phyloP scores from a whole-genome alignment of 192 early-diverging fungal species.

The Entophlyctis helioformis region DNA sequence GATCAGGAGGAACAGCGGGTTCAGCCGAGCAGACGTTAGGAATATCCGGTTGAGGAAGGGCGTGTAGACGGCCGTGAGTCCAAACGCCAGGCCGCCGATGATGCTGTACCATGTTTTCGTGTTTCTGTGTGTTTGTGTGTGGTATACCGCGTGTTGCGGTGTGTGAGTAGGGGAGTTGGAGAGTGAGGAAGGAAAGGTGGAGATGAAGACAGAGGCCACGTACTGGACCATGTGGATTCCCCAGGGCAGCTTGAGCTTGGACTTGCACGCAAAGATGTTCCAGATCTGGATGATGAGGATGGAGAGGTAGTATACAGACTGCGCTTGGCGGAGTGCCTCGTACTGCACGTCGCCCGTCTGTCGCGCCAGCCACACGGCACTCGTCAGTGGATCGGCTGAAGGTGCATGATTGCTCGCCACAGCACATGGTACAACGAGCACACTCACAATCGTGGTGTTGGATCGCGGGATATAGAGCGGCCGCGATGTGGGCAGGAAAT shows the following conservation, averaged over 20 bases:
- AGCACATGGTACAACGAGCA: neutral
- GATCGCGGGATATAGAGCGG: conserved; percentile 34
- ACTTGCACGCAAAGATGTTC: conserved; percentile 92
- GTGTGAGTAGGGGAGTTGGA: neutral
- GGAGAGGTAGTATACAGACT: conserved; percentile 64
- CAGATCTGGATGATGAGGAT: conserved; percentile 85
- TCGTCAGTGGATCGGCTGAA: neutral
- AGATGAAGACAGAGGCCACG: too few relatives aligned
- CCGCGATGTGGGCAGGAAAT: conserved; percentile 7
- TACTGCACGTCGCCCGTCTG: conserved; percentile 37
- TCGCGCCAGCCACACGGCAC: too few relatives aligned
- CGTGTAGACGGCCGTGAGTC: conserved; percentile 36
- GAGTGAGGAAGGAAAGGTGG: conserved; percentile 4
- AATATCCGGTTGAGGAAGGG: conserved; percentile 29
- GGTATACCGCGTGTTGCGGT: too few relatives aligned
- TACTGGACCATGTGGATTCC: conserved; percentile 20
- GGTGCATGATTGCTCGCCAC: neutral
- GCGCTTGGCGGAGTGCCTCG: conserved; percentile 60
- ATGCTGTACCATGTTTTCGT: conserved; percentile 16
- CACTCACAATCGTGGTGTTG: conserved; percentile 20
- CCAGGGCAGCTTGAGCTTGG: conserved; percentile 58
- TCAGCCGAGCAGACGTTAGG: conserved; percentile 43
- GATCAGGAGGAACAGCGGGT: conserved; percentile 72
- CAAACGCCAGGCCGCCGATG: conserved; percentile 47
- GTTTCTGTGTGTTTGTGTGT: too few relatives aligned